These are phyloP conservation scores for Strobilomyces dryophilus DNA, from an alignment of 768 basidiomycete species.

Conservation along the genomic window DNA sequence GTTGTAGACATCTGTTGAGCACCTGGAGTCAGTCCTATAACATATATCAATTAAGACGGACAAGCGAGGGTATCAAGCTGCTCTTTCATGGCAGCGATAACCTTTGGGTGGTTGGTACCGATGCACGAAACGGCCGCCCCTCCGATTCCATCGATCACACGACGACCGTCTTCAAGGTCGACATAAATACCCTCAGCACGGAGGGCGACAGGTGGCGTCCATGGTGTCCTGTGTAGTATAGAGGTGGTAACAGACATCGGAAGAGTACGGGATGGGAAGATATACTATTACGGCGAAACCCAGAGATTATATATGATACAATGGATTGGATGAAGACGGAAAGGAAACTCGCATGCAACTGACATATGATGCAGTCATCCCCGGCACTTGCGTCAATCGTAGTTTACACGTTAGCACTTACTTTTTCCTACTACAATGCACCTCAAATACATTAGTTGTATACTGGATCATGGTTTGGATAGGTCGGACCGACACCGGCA, in stretches of 20 bases:
- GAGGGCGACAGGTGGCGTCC: slow-evolving; percentile 67
- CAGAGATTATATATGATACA: not conserved
- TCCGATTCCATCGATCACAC: slow-evolving; percentile 74
- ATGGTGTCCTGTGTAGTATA: slow-evolving; percentile 69
- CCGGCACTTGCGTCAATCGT: too few species aligned
- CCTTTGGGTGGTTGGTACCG: slow-evolving; percentile 69
- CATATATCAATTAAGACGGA: slow-evolving; percentile 32
- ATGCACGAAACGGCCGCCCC: slow-evolving; percentile 83
- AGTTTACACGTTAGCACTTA: too few species aligned
- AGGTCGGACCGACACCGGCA: too few species aligned
- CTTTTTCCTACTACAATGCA: too few species aligned
- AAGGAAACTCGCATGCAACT: not conserved
- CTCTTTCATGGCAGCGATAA: slow-evolving; percentile 70
- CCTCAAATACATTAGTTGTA: too few species aligned
- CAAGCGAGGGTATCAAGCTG: slow-evolving; percentile 77
- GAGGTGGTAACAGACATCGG: slow-evolving; percentile 22
- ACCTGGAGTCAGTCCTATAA: not conserved
- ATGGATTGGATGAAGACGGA: not conserved
- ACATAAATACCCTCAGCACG: slow-evolving; percentile 67
- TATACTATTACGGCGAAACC: not conserved
- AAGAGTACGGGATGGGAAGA: not conserved
- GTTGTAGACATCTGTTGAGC: slow-evolving; percentile 70
- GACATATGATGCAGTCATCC: too few species aligned
- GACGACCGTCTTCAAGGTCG: slow-evolving; percentile 63
- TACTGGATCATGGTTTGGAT: too few species aligned